Evolutionary conservation across 2,329 filamentous ascomycete genomes (phyloP).

Genomic region (Hawksworthiomyces lignivorus): DNA sequence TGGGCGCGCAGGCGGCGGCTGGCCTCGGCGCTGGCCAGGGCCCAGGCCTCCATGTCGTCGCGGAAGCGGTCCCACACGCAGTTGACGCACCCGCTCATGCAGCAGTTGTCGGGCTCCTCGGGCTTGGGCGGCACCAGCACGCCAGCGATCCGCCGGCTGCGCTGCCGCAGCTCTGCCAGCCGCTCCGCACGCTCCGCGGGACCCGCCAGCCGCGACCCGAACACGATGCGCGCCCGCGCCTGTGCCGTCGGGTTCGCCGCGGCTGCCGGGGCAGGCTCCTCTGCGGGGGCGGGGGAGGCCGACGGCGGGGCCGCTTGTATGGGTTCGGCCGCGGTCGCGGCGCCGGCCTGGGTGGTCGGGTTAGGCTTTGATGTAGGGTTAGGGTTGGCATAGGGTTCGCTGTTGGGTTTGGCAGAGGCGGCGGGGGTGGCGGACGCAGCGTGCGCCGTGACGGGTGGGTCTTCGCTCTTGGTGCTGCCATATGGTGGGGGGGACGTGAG

Average conservation of each 20-base stretch:
- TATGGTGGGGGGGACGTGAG: constrained; percentile 38
- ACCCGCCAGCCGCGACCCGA: constrained; percentile 70
- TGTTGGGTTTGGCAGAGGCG: not conserved
- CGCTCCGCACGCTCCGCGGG: constrained; percentile 61
- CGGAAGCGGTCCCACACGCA: constrained; percentile 92
- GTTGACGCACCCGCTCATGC: constrained; percentile 97
- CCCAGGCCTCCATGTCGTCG: constrained; percentile 91
- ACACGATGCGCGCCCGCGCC: constrained; percentile 60
- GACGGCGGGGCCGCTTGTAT: too few relatives aligned
- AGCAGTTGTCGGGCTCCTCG: constrained; percentile 92
- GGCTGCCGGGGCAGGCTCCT: constrained; percentile 20
- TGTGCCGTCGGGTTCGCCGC: constrained; percentile 23
- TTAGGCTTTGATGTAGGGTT: too few relatives aligned
- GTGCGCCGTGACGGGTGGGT: constrained; percentile 33
- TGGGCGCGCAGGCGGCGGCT: constrained; percentile 40
- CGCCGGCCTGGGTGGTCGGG: constrained; percentile 11
- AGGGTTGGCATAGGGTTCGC: too few relatives aligned
- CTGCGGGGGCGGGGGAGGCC: too few relatives aligned
- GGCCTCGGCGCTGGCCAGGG: constrained; percentile 55
- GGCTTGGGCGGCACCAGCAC: constrained; percentile 77
- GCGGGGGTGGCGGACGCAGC: constrained; percentile 11
- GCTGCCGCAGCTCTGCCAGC: constrained; percentile 47
- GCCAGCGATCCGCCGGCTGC: constrained; percentile 63
- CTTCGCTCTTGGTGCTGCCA: constrained; percentile 34
- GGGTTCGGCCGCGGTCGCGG: constrained; percentile 18